Evolutionary conservation across 1,284 basidiomycete species (phyloP).

Genomic region (Sutorius eximius): DNA sequence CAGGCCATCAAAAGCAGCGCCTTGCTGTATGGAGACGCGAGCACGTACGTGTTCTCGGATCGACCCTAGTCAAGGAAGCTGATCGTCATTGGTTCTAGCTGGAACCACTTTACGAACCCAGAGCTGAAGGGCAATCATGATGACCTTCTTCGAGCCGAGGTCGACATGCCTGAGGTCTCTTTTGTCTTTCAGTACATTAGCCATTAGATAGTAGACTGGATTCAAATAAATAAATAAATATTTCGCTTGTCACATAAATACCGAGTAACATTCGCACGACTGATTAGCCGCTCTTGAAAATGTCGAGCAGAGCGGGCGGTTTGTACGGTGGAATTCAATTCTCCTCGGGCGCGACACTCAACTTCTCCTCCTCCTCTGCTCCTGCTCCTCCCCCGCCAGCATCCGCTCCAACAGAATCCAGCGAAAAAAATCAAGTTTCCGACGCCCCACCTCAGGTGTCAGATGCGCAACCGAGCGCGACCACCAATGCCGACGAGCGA

Average conservation of each 20-base stretch:
- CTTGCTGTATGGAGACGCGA: constrained; percentile 93
- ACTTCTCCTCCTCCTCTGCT: constrained; percentile 30
- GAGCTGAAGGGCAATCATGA: constrained; percentile 94
- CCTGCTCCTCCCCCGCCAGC: constrained; percentile 11
- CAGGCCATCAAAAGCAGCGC: constrained; percentile 84
- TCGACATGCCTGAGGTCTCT: constrained; percentile 81
- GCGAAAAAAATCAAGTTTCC: constrained; percentile 17
- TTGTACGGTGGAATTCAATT: constrained; percentile 82
- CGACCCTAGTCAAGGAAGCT: constrained; percentile 2
- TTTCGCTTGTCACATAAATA: background rate
- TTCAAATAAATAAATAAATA: too few species aligned
- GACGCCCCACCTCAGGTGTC: constrained; percentile 11
- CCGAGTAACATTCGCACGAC: constrained; percentile 18
- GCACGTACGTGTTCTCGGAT: constrained; percentile 70
- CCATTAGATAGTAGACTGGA: constrained; percentile 43
- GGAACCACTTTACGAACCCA: constrained; percentile 94
- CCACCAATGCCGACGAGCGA: constrained; percentile 24
- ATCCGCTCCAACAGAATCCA: constrained; percentile 9
- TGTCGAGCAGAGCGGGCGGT: constrained; percentile 75
- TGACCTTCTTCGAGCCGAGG: constrained; percentile 90
- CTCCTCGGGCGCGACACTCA: constrained; percentile 56
- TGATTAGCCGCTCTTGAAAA: constrained; percentile 35
- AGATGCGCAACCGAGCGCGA: constrained; percentile 18
- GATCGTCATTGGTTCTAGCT: constrained; percentile 55
- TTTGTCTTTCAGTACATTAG: constrained; percentile 93